A percentile compares a stretch with the other conserved stretches of the same genome.
phyloP scores from a whole-genome alignment of 2,329 filamentous ascomycete species.

The Scytalidium sp. region DNA sequence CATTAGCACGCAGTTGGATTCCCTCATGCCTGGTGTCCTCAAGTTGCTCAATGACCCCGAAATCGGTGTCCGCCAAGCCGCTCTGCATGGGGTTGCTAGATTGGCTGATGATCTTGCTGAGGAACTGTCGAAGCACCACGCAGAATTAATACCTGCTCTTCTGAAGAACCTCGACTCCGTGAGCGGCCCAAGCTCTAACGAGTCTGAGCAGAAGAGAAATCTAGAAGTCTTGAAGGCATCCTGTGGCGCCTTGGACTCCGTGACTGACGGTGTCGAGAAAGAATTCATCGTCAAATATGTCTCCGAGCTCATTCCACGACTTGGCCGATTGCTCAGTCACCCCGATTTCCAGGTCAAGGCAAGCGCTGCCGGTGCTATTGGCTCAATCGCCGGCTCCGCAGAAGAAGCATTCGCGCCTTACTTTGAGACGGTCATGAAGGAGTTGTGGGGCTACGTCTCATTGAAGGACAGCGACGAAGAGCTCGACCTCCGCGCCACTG shows the following conservation, averaged over 20 bases:
- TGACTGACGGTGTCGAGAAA: constrained; percentile 81
- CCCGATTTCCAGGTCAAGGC: constrained; percentile 88
- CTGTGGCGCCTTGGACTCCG: constrained; percentile 85
- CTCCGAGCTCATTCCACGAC: constrained; percentile 75
- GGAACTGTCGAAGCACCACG: constrained; percentile 82
- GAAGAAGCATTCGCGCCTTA: constrained; percentile 84
- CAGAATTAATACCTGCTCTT: constrained; percentile 77
- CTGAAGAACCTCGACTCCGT: constrained; percentile 87
- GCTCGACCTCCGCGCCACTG: constrained; percentile 82
- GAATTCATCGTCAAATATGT: constrained; percentile 81
- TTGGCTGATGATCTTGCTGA: constrained; percentile 92
- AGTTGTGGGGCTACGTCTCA: constrained; percentile 78
- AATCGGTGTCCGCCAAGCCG: constrained; percentile 78
- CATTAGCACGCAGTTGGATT: constrained; percentile 85
- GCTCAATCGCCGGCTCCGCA: constrained; percentile 84
- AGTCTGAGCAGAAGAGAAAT: constrained; percentile 67
- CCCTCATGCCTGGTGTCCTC: constrained; percentile 82
- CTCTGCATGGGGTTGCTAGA: constrained; percentile 82
- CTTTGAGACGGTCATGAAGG: constrained; percentile 86
- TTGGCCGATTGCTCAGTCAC: constrained; percentile 80
- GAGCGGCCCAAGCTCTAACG: constrained; percentile 61
- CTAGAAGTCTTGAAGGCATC: constrained; percentile 85
- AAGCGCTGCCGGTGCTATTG: constrained; percentile 82
- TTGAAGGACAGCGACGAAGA: constrained; percentile 90
- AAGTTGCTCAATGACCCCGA: constrained; percentile 83